Conservation (phyloP, 2,329 filamentous ascomycete species). For the Xylariaceae sp. region DNA sequence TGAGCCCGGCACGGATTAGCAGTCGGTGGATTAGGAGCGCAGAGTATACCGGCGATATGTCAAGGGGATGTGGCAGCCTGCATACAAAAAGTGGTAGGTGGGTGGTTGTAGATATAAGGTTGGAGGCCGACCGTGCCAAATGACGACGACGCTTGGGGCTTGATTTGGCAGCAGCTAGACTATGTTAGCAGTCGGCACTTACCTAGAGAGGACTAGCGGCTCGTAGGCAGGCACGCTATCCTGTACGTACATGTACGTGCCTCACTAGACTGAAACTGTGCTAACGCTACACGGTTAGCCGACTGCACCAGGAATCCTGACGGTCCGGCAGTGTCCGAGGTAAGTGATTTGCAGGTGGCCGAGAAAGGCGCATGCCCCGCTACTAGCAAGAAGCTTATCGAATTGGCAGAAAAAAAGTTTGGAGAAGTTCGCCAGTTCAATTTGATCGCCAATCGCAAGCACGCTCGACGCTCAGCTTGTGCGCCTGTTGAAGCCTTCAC, state of each 20-base stretch:
- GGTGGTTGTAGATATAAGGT: background rate
- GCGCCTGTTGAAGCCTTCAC: background rate
- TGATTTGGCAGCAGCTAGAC: background rate
- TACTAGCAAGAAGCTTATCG: background rate
- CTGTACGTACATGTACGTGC: background rate
- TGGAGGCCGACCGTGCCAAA: constrained; percentile 8
- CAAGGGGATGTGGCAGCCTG: constrained; percentile 11
- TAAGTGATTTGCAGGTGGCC: background rate
- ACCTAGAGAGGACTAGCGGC: background rate
- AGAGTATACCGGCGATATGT: constrained; percentile 5
- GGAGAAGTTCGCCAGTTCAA: background rate
- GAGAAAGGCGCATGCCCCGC: background rate
- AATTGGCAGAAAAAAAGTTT: constrained; percentile 4
- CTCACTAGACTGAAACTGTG: background rate
- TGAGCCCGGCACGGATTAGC: background rate
- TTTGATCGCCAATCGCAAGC: background rate
- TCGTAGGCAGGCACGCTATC: background rate
- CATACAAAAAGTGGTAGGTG: background rate
- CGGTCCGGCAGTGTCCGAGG: constrained; percentile 25
- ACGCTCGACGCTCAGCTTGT: background rate
- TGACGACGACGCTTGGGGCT: constrained; percentile 19
- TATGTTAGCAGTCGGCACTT: background rate
- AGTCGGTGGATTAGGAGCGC: constrained; percentile 2
- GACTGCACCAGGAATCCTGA: constrained; percentile 19
- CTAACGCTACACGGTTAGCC: background rate